Base-by-base conservation (phyloP, 495 filamentous ascomycete genomes). In the Sphaerosporella brunnea region DNA sequence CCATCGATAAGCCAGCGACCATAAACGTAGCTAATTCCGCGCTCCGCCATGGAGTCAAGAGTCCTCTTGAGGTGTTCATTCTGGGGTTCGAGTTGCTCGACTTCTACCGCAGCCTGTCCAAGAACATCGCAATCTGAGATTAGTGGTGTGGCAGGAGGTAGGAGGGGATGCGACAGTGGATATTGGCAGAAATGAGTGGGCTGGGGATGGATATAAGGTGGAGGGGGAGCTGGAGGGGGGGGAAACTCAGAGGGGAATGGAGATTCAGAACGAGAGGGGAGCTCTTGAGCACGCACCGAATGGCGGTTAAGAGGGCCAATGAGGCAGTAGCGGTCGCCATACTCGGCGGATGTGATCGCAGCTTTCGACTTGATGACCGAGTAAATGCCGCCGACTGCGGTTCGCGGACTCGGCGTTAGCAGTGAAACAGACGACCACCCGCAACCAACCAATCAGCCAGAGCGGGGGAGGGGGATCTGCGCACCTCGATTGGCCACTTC, bases 311-410 rank as follows among this genome's bases (percentile, higher is more conserved):
- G 75, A 41, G 90, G 90, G 4, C 90, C 90, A 63, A 97, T 87
- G 41, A 97, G 71, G 34, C 84, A 93, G 66, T 97, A 97, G 48
- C 84, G 77, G 47, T 94, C 84, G 56, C 90, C 92, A 88, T 96
- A 97, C 64, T 97, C 90, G 15, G 85, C 85, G 0, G 90, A 93
- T 23, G 90, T 97, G 40, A 97, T 88, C 7, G 90, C 87, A 16
- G 90, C 88, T 64, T 97, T 97, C 44, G 90, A 97, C 67, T 97
- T 97, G 61, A 97, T 76, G 44, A 97, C 90, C 11, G 88, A 95
- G 69, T 97, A 97, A 66, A 97, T 97, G 52, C 90, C 90, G 60
- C 90, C 90, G 48, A 97, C 90, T 88, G 50, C 28, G 45, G 19
- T 4, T 32, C 28, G 28, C 28, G 13, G 7, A 32, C 28, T 5